Base-by-base conservation (phyloP, 495 filamentous ascomycete genomes). In the Cercophora samala region DNA sequence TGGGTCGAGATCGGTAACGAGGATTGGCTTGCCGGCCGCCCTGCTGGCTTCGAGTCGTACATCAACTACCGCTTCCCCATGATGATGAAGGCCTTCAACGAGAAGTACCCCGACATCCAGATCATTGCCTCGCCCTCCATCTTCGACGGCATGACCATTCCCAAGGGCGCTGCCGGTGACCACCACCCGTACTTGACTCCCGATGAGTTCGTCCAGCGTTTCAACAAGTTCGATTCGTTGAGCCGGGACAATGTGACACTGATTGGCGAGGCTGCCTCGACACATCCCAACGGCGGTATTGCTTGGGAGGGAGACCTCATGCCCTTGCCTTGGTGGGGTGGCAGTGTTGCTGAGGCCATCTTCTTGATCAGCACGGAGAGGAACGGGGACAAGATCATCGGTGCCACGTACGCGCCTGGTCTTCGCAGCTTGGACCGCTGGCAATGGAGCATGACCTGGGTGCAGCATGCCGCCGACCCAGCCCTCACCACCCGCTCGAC, bases 1-100 rank as follows among this genome's bases (percentile, higher is more conserved):
- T 87, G 83, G 63, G 85, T 89, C 42, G 88, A 89, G 71, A 81
- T 90, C 69, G 88, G 88, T 25, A 90, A 90, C 68, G 87, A 90
- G 71, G 88, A 90, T 63, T 85, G 81, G 72, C 83, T 88, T 19
- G 76, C 78, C n/a, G 74, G 75, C 2, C 69, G 74, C 8, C 69
- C 76, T 3, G 46, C 63, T 1, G 70, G 78, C 8, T 76, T 72
- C 67, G 72, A 73, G 5, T 77, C 81, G n/a, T 88, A 87, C 73
- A 78, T 79, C 22, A 51, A 74, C 21, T 89, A 88, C 69, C 81
- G 87, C 24, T 89, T 87, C 71, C 78, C 79, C 2, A 73, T 73
- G 37, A 87, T 89, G 68, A 80, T 86, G 63, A 73, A 85, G 42
- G 86, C 85, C 0, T 84, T 91, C 66, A 78, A 82, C 54, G 72